phyloP scores from a whole-genome alignment of 495 filamentous ascomycete genomes.

The Aspergillus wentii region DNA sequence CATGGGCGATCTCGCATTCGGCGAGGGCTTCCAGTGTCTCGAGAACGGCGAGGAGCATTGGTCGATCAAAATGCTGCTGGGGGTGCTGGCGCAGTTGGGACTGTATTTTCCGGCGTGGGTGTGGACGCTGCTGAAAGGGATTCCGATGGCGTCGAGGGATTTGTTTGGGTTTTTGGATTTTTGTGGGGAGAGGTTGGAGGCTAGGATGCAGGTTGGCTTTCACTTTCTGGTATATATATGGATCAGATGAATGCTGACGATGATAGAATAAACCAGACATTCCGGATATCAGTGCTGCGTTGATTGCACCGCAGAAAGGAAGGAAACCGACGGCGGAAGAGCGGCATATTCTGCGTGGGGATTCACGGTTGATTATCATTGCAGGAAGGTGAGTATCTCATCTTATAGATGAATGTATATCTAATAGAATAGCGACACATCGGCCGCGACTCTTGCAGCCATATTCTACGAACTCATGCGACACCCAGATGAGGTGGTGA shows the following conservation, averaged over 20 bases:
- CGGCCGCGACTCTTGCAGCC: slow-evolving; percentile 26
- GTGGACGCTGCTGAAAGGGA: background rate
- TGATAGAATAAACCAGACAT: background rate
- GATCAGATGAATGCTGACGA: background rate
- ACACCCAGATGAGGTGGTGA: slow-evolving; percentile 15
- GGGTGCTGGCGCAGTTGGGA: slow-evolving; percentile 5
- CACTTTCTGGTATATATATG: background rate
- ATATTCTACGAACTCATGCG: slow-evolving; percentile 33
- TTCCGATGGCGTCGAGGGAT: background rate
- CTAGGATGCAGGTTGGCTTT: slow-evolving; percentile 1
- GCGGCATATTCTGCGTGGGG: slow-evolving; percentile 15
- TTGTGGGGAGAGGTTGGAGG: background rate
- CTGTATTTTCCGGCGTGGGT: slow-evolving; percentile 14
- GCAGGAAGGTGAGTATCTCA: slow-evolving; percentile 22
- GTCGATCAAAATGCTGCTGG: slow-evolving; percentile 15
- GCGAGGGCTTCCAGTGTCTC: slow-evolving; percentile 29
- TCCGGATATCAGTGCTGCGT: slow-evolving; percentile 17
- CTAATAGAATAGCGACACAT: slow-evolving; percentile 29
- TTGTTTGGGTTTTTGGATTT: background rate
- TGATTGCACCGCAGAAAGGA: slow-evolving; percentile 12
- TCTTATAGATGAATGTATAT: background rate
- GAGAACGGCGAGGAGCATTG: slow-evolving; percentile 15
- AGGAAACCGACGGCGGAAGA: slow-evolving; percentile 10
- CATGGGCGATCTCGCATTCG: slow-evolving; percentile 38
- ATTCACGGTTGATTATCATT: slow-evolving; percentile 24